Evolutionary conservation across 768 basidiomycete genomes (phyloP).

Genomic region (Lyophyllum semitale): DNA sequence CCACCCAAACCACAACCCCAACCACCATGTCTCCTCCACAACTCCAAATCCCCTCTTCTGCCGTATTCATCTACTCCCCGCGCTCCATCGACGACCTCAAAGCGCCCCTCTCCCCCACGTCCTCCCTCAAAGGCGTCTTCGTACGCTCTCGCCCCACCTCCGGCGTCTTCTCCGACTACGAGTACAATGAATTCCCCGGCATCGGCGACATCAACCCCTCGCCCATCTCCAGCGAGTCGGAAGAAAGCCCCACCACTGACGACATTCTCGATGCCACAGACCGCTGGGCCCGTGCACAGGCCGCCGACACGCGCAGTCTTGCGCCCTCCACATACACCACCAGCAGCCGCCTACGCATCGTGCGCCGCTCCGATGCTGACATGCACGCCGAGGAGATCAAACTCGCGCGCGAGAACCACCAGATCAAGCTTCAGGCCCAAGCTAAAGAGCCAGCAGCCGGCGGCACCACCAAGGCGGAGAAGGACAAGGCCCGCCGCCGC

Average conservation of each 20-base stretch:
- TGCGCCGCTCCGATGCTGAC: slow-evolving; percentile 9
- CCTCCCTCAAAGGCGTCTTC: slow-evolving; percentile 19
- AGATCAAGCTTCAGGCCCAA: not conserved
- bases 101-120: slow-evolving; percentile 16
- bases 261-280: slow-evolving; percentile 1
- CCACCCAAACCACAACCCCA: not conserved
- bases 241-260: slow-evolving; percentile 1
- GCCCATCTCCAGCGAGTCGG: not conserved
- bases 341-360: slow-evolving; percentile 1
- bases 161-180: slow-evolving; percentile 5
- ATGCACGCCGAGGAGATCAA: not conserved
- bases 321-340: not conserved
- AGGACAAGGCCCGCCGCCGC: not conserved
- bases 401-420: not conserved
- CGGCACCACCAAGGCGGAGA: not conserved
- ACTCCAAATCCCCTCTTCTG: not conserved
- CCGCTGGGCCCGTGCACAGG: slow-evolving; percentile 3
- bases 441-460: too few relatives aligned
- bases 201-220: slow-evolving; percentile 6
- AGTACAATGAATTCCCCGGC: slow-evolving; percentile 9
- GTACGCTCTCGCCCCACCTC: slow-evolving; percentile 16
- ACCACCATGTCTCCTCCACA: not conserved
- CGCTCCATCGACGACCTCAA: not conserved
- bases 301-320: not conserved
- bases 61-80: slow-evolving; percentile 4